Conservation (phyloP, 352 stramenopile genomes). For the Hyaloperonospora arabidopsidis region DNA sequence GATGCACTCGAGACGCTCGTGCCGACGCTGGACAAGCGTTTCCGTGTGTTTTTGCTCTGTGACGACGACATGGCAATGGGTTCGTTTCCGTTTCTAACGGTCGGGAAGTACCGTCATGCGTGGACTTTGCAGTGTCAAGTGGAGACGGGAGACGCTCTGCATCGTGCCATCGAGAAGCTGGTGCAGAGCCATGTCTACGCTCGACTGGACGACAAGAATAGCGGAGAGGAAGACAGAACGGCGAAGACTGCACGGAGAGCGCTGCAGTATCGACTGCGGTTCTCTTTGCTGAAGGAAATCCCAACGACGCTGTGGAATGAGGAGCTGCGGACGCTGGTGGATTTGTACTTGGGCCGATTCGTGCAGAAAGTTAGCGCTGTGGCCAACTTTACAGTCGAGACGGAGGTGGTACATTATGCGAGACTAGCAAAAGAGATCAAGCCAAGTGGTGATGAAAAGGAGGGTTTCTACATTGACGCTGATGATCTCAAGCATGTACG, state of each 20-base stretch:
- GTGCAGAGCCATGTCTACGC: conserved; percentile 38
- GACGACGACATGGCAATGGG: conserved; percentile 11
- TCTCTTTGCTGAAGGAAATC: conserved; percentile 59
- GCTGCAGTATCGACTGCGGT: conserved; percentile 58
- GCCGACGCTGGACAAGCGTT: conserved; percentile 11
- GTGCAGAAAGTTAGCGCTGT: conserved; percentile 43
- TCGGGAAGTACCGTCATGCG: conserved; percentile 63
- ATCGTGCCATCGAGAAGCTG: conserved; percentile 33
- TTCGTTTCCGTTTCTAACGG: conserved; percentile 22
- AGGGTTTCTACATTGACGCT: conserved; percentile 38
- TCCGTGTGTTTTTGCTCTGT: conserved; percentile 45
- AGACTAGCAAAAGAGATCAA: conserved; percentile 51
- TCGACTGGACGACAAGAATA: conserved; percentile 1
- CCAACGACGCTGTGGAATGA: conserved; percentile 37
- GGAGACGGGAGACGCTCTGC: conserved; percentile 19
- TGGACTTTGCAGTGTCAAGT: conserved; percentile 38
- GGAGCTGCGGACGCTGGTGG: conserved; percentile 33
- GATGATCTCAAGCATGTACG: conserved; percentile 66
- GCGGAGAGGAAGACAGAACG: background rate
- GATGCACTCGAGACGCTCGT: conserved; percentile 19
- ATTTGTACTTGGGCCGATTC: conserved; percentile 35
- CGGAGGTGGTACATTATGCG: conserved; percentile 61
- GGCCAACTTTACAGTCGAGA: conserved; percentile 66
- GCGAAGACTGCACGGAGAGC: conserved; percentile 36
- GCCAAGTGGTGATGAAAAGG: conserved; percentile 19